These are phyloP conservation scores for Aspergillus bridgeri DNA, from an alignment of 495 filamentous ascomycete species.

Conservation along the genomic window DNA sequence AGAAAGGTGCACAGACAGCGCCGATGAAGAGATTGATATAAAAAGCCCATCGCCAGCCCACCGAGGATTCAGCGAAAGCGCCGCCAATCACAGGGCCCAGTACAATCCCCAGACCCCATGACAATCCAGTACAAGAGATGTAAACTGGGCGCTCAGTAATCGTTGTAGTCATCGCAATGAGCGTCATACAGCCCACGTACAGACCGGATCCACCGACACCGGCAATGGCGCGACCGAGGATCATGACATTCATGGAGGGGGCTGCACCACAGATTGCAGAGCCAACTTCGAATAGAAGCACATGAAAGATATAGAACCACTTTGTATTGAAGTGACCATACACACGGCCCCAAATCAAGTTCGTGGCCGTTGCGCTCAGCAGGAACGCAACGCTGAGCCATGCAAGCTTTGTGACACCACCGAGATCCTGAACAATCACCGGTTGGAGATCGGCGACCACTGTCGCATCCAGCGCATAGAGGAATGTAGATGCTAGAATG, in stretches of 20 bases:
- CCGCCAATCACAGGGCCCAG: conserved; percentile 63
- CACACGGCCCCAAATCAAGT: conserved; percentile 41
- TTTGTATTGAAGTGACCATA: conserved; percentile 54
- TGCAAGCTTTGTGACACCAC: conserved; percentile 1
- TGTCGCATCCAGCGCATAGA: conserved; percentile 59
- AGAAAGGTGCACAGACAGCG: conserved; percentile 50
- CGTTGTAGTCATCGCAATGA: conserved; percentile 29
- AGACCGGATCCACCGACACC: conserved; percentile 34
- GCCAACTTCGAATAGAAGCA: conserved; percentile 50
- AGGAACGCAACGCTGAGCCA: conserved; percentile 49
- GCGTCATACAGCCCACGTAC: conserved; percentile 35
- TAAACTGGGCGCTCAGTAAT: conserved; percentile 34
- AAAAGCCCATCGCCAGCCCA: conserved; percentile 65
- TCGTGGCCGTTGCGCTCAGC: conserved; percentile 46
- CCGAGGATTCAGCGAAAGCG: conserved; percentile 51
- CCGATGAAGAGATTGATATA: conserved; percentile 67
- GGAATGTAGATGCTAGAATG: conserved; percentile 46
- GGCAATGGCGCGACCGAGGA: conserved; percentile 49
- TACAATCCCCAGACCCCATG: conserved; percentile 50
- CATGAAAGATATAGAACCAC: conserved; percentile 47
- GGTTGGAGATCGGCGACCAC: conserved; percentile 30
- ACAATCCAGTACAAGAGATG: neutral
- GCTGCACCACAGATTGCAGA: conserved; percentile 55
- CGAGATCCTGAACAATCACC: conserved; percentile 1
- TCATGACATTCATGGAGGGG: conserved; percentile 47